Conservation (phyloP, 179 eudicot genomes). For the Gypsophila paniculata region DNA sequence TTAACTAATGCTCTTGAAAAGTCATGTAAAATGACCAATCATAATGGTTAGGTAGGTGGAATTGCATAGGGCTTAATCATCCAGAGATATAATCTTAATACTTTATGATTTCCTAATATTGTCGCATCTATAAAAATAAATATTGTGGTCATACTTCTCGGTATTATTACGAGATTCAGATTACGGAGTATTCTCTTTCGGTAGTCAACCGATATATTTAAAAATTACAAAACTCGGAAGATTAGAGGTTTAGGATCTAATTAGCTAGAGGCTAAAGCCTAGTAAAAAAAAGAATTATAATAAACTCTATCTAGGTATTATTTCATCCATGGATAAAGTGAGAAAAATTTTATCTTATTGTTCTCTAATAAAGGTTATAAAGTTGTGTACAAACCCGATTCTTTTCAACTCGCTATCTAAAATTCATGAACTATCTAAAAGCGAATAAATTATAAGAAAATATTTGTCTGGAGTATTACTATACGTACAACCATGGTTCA, state of each 20-base stretch:
- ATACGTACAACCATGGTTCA: too few relatives aligned
- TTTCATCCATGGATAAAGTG: too few relatives aligned
- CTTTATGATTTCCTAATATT: neutral
- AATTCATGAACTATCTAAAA: too few relatives aligned
- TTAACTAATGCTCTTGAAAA: neutral
- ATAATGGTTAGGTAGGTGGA: slow-evolving; percentile 14
- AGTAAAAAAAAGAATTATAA: too few relatives aligned
- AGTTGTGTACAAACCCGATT: too few relatives aligned
- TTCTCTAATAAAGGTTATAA: too few relatives aligned
- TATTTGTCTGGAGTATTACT: too few relatives aligned
- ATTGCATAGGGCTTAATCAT: slow-evolving; percentile 8
- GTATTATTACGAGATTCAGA: slow-evolving; percentile 2
- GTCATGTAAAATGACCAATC: neutral
- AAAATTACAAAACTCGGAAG: neutral
- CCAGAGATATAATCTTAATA: neutral
- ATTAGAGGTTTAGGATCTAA: neutral
- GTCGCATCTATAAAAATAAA: neutral
- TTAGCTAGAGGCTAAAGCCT: neutral
- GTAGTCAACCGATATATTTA: slow-evolving; percentile 12
- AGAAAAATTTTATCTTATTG: too few relatives aligned
- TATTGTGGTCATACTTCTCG: neutral
- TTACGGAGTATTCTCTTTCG: neutral
- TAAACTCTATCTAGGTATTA: too few relatives aligned
- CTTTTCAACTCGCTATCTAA: too few relatives aligned
- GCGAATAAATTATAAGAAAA: too few relatives aligned